Conservation (phyloP, 257 asterid genomes). For the Salvia hispanica region DNA sequence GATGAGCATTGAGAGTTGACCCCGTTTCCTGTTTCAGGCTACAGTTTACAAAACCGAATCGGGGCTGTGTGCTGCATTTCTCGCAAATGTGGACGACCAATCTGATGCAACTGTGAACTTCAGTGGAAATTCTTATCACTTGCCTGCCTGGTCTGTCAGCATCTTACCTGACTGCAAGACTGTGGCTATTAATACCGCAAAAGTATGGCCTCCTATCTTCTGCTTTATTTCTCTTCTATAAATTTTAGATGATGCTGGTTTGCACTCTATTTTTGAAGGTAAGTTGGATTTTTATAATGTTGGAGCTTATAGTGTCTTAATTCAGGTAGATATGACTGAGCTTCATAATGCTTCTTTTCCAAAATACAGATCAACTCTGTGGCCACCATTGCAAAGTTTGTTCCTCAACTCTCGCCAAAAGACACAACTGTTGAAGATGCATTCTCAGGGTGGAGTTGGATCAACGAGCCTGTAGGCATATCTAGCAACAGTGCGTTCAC, state of each 20-base stretch:
- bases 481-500: constrained; percentile 56
- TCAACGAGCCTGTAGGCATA: constrained; percentile 77
- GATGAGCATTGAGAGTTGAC: background rate
- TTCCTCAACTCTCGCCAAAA: constrained; percentile 43
- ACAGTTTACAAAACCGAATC: constrained; percentile 64
- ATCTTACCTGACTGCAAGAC: constrained; percentile 79
- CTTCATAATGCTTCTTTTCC: background rate
- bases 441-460: constrained; percentile 67
- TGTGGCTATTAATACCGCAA: constrained; percentile 67
- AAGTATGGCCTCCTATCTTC: constrained; percentile 42
- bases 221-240: constrained; percentile 7
- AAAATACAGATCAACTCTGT: constrained; percentile 63
- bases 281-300: no score
- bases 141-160: constrained; percentile 90
- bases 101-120: constrained; percentile 61
- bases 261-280: background rate
- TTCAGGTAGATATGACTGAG: no score
- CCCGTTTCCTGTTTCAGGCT: constrained; percentile 47
- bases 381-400: constrained; percentile 52
- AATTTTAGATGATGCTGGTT: background rate
- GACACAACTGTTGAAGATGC: constrained; percentile 36
- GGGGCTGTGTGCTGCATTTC: constrained; percentile 74
- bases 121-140: constrained; percentile 56
- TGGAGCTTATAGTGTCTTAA: no score
- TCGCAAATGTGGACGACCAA: constrained; percentile 57